Evolutionary conservation across 768 basidiomycete genomes (phyloP).

Genomic region (Lactarius pseudohatsudake): DNA sequence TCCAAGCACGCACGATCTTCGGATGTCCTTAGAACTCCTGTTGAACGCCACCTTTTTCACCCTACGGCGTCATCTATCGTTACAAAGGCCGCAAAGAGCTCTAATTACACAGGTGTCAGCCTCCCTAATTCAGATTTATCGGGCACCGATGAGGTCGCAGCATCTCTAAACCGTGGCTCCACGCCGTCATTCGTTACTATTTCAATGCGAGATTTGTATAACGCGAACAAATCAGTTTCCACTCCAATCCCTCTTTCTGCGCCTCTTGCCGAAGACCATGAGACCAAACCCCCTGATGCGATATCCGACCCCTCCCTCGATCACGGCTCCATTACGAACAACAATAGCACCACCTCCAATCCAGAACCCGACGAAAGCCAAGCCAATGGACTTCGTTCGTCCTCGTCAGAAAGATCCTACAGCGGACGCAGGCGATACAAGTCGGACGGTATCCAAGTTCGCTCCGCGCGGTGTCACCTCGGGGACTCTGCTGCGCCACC

Average conservation of each 20-base stretch:
- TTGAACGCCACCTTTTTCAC: background rate
- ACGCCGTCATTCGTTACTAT: slow-evolving; percentile 6
- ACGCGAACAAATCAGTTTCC: background rate
- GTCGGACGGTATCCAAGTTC: slow-evolving; percentile 20
- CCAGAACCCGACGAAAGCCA: background rate
- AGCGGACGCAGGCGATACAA: slow-evolving; percentile 12
- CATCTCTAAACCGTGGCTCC: background rate
- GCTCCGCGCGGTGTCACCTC: background rate
- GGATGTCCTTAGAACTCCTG: background rate
- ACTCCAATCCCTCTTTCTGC: too few relatives aligned
- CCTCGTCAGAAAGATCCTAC: background rate
- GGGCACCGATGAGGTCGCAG: background rate
- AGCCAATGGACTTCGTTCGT: background rate
- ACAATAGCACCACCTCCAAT: too few relatives aligned
- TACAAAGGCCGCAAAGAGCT: background rate
- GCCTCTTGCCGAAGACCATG: background rate
- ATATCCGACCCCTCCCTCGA: background rate
- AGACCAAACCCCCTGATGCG: background rate
- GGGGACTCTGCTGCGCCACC: slow-evolving; percentile 4
- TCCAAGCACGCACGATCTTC: slow-evolving; percentile 1
- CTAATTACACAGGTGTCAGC: background rate
- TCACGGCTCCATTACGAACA: background rate
- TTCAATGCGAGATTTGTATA: slow-evolving; percentile 13
- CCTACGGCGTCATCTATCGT: background rate
- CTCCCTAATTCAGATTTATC: background rate